A percentile compares a stretch with the other conserved stretches of the same genome.
Evolutionary conservation across 148 eudicot species (phyloP).

Genomic region (Silene uniflora): DNA sequence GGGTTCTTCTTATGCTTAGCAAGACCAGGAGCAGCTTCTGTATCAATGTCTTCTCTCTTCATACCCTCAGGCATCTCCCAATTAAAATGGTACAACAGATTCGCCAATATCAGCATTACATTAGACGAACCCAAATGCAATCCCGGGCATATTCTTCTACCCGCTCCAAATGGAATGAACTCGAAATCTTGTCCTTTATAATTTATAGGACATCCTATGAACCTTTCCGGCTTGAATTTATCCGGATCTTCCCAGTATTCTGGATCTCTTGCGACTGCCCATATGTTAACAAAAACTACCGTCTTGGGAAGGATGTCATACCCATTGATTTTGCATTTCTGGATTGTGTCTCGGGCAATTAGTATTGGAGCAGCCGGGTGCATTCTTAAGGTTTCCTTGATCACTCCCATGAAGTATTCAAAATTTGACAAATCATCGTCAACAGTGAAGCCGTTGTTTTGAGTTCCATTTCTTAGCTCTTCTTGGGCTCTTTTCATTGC

Average conservation of each 20-base stretch:
- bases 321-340: conserved; percentile 27
- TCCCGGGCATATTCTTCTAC: conserved; percentile 43
- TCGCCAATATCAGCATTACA: conserved; percentile 34
- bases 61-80: conserved; percentile 38
- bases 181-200: conserved; percentile 31
- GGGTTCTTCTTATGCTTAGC: conserved; percentile 42
- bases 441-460: conserved; percentile 17
- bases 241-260: conserved; percentile 35
- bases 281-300: conserved; percentile 26
- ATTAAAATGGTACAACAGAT: conserved; percentile 36
- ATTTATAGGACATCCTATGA: conserved; percentile 24
- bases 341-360: conserved; percentile 22
- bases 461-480: conserved; percentile 19
- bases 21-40: conserved; percentile 30
- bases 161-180: conserved; percentile 40
- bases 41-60: conserved; percentile 32
- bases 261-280: conserved; percentile 38
- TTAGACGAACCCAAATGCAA: conserved; percentile 29
- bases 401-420: conserved; percentile 29
- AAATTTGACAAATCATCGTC: conserved; percentile 27
- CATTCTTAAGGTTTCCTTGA: conserved; percentile 39
- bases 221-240: conserved; percentile 35
- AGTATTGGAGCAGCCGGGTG: conserved; percentile 36
- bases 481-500: conserved; percentile 32
- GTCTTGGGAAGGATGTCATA: conserved; percentile 38